Base-by-base conservation (phyloP, 192 early-diverging fungal species). In the Lunasporangiospora selenospora region DNA sequence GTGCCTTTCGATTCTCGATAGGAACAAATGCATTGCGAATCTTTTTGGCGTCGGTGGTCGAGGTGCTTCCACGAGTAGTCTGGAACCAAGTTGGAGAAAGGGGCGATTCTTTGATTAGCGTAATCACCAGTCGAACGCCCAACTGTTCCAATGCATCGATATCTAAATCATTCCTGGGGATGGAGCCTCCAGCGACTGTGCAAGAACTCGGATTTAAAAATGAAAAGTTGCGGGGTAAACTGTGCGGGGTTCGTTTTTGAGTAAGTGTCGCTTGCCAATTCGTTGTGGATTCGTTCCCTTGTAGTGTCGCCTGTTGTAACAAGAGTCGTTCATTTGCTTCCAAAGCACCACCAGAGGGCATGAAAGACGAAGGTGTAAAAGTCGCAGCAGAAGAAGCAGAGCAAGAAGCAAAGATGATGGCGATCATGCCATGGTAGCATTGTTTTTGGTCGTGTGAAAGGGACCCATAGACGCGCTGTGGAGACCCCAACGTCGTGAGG, bases 21-120 rank as follows among this genome's bases (percentile, higher is more conserved):
- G 69, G 69, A 12, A 73, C 69, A 58, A 62, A 73, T 1, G 61
- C 69, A 36, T 73, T 73, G 48, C 42, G 41, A 29, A 73, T 73
- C 24, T 10, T 19, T 18, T 62, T 71, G 2, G 59, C 39, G 11
- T 11, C 30, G 21, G 51, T 19, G 16, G 34, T n/a, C 3, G 30
- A n/a, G n/a, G n/a, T n/a, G 41, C 26, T 6, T 23, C 27, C 37
- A 1, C 38, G 6, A n/a, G 1, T 50, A 32, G 39, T 24, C 12
- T 58, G 69, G 23, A 71, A 71, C 67, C 67, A 71, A 9, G 47
- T 34, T 1, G 59, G 36, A 6, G 67, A 62, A 24, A 73, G 61
- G 3, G 69, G 60, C 12, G 60, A 63, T 43, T 73, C 69, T 24
- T 47, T 62, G 18, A 73, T 73, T 16, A 73, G 55, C 0, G 69